A percentile compares a stretch with the other conserved stretches of the same genome.
These are phyloP conservation scores for Gentiana straminea DNA, from an alignment of 257 asterid species.

Conservation along the genomic window DNA sequence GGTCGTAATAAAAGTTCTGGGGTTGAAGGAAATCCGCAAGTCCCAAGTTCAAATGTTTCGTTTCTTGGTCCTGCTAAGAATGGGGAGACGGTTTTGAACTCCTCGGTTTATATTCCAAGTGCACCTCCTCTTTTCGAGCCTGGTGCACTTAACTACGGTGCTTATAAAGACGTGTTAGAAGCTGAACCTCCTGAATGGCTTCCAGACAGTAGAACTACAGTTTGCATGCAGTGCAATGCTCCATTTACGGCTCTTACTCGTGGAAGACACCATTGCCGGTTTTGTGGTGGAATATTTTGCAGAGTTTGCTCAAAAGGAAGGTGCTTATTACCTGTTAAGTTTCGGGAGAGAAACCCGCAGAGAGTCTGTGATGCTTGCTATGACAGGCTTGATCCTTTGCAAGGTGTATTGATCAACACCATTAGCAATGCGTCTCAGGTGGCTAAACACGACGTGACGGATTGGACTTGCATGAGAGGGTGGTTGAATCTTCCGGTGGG, in stretches of 20 bases:
- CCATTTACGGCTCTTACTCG: conserved; percentile 86
- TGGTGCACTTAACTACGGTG: conserved; percentile 42
- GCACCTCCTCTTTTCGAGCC: conserved; percentile 90
- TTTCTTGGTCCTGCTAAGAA: conserved; percentile 81
- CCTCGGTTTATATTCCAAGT: conserved; percentile 91
- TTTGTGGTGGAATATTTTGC: conserved; percentile 93
- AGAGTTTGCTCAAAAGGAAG: conserved; percentile 92
- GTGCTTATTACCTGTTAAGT: conserved; percentile 75
- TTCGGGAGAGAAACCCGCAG: conserved; percentile 91
- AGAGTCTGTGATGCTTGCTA: conserved; percentile 97
- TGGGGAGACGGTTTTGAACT: conserved; percentile 75
- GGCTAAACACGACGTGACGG: conserved; percentile 97
- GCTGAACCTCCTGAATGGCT: conserved; percentile 99
- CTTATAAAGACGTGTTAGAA: conserved; percentile 80
- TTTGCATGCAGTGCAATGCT: conserved; percentile 91
- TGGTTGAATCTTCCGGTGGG: conserved; percentile 99
- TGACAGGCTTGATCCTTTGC: conserved; percentile 95
- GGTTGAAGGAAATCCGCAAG: conserved; percentile 25
- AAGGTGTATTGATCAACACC: conserved; percentile 70
- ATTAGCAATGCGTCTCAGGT: conserved; percentile 84
- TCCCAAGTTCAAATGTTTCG: conserved; percentile 59
- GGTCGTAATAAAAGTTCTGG: conserved; percentile 47
- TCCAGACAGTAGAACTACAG: conserved; percentile 73
- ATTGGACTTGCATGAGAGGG: conserved; percentile 93
- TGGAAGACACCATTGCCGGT: conserved; percentile 98